phyloP scores from a whole-genome alignment of 23 red algal genomes.

The Porphyridium purpureum region DNA sequence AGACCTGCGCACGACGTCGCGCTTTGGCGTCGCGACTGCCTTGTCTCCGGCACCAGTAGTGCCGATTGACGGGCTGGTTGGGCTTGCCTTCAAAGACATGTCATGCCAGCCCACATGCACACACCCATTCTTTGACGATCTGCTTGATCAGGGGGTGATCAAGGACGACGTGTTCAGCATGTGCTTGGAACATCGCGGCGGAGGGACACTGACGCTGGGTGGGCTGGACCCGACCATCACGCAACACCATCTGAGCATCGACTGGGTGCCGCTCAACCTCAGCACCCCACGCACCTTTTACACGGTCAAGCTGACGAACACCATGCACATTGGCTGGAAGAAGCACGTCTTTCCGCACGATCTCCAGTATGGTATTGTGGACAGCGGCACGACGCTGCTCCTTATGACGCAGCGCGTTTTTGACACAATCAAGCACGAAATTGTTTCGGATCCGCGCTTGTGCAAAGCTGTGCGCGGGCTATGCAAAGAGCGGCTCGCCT shows the following conservation, averaged over 20 bases:
- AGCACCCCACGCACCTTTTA: conserved; percentile 34
- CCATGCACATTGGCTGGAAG: conserved; percentile 20
- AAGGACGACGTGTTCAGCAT: conserved; percentile 73
- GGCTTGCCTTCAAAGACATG: conserved; percentile 64
- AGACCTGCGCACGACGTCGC: no score
- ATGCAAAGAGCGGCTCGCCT: conserved; percentile 22
- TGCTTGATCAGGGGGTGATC: conserved; percentile 29
- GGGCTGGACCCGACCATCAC: conserved; percentile 34
- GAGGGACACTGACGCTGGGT: conserved; percentile 66
- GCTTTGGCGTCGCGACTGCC: no score
- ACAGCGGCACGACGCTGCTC: conserved; percentile 82
- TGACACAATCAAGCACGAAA: conserved; percentile 38
- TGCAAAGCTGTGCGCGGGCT: conserved; percentile 24
- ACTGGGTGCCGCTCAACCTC: conserved; percentile 51
- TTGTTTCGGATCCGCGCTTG: conserved; percentile 47
- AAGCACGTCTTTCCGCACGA: conserved; percentile 19
- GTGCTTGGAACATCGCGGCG: conserved; percentile 53
- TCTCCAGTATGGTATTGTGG: conserved; percentile 47
- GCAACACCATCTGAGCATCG: conserved; percentile 11
- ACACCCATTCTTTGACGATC: conserved; percentile 67
- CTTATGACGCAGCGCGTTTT: conserved; percentile 44
- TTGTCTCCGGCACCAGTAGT: no score
- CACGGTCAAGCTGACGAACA: conserved; percentile 28
- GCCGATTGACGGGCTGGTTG: conserved; percentile 87
- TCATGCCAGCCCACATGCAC: conserved; percentile 85